These are phyloP conservation scores for Mycena sp. DNA, from an alignment of 1,284 basidiomycete genomes.

Conservation along the genomic window DNA sequence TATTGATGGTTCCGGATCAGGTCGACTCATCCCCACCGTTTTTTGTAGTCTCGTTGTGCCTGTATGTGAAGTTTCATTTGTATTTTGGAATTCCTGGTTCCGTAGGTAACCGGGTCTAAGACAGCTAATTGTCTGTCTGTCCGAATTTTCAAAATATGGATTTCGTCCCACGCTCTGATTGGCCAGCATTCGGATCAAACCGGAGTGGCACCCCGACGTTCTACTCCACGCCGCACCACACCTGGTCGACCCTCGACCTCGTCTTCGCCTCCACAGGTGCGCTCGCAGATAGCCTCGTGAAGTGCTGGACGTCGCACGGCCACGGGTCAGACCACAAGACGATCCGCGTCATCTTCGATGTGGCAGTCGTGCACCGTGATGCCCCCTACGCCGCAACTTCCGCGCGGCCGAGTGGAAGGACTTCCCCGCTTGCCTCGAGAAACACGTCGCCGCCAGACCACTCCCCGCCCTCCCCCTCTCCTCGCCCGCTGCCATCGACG, in stretches of 20 bases:
- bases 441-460: not conserved
- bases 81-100: too few relatives aligned
- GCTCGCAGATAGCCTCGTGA: slow-evolving; percentile 26
- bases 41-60: too few relatives aligned
- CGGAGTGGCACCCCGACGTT: too few relatives aligned
- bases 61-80: too few relatives aligned
- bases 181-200: too few relatives aligned
- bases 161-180: too few relatives aligned
- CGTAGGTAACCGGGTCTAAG: too few relatives aligned
- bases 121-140: too few relatives aligned
- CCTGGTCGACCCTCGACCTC: slow-evolving; percentile 42
- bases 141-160: too few relatives aligned
- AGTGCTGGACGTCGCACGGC: slow-evolving; percentile 33
- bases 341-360: slow-evolving; percentile 33
- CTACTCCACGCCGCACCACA: slow-evolving; percentile 34
- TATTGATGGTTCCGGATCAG: too few relatives aligned
- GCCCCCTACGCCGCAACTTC: slow-evolving; percentile 27
- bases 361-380: slow-evolving; percentile 6
- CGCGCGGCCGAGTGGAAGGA: slow-evolving; percentile 32
- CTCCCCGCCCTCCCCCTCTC: not conserved
- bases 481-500: not conserved
- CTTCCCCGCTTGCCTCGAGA: not conserved
- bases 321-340: slow-evolving; percentile 43
- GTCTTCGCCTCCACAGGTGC: slow-evolving; percentile 36
- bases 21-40: too few relatives aligned